Evolutionary conservation across 2,329 filamentous ascomycete genomes (phyloP), one percentile per base, ranked within the genome.

Genomic region (Paramyrothecium sp.): DNA sequence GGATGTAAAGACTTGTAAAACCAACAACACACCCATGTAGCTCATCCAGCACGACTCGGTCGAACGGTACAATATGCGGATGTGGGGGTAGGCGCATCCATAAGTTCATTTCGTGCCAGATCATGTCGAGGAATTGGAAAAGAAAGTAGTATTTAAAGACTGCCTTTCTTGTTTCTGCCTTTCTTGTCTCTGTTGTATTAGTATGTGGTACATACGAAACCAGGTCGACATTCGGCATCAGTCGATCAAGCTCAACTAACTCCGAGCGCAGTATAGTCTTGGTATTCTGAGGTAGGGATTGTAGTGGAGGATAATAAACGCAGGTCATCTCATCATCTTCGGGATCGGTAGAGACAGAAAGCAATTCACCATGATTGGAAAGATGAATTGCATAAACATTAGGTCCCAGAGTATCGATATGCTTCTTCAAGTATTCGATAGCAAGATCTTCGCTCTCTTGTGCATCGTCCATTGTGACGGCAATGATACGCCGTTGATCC

Each of bases 91-190:
- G 66, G 34, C 70, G 68, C 58, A 71, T 68, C 61, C 65, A 66
- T 5, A 73, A 59, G 56, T 72, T 71, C 61, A 73, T 63, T 60
- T 77, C 75, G 23, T 71, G 51, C 73, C 73, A 76, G 10, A 60
- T 54, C 30, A 38, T 57, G 3, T 54, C 19, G 13, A 63, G 20
- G 44, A 60, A 54, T 22, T 67, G 61, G 16, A 47, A 54, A 26
- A 67, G 38, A 21, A 70, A 68, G 58, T 69, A 71, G 55, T 75
- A 75, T 54, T 75, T 75, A 61, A 75, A 75, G 5, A 69, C 69
- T 30, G 66, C 53, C 61, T 63, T 51, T 3, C 56, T 56, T 61
- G 20, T 62, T 57, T 38, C 33, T n/a, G n/a, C n/a, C n/a, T n/a
- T n/a, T n/a, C n/a, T n/a, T n/a, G n/a, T n/a, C n/a, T n/a, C n/a